A percentile compares a stretch with the other conserved stretches of the same genome.
Evolutionary conservation across 2,329 filamentous ascomycete genomes (phyloP).

Genomic region (Endothia cerciana): DNA sequence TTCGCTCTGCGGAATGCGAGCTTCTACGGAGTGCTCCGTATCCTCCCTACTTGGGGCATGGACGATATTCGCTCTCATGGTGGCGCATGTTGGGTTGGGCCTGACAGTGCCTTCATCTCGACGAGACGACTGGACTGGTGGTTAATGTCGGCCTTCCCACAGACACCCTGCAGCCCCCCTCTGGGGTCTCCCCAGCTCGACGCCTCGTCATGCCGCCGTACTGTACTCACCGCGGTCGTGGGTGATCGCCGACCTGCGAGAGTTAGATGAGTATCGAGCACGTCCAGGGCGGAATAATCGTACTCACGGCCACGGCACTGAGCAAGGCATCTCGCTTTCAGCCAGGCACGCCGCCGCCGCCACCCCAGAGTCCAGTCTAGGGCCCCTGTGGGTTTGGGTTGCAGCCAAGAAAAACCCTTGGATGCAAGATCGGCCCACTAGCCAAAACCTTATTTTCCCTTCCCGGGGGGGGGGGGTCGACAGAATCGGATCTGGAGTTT

Average conservation of each 20-base stretch:
- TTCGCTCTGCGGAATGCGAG: background rate
- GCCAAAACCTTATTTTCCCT: constrained; percentile 4
- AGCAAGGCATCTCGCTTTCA: too few relatives aligned
- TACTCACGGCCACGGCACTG: too few relatives aligned
- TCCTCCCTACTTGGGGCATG: constrained; percentile 2
- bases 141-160: background rate
- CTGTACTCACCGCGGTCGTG: too few relatives aligned
- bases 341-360: too few relatives aligned
- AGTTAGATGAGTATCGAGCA: too few relatives aligned
- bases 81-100: background rate
- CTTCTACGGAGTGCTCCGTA: background rate
- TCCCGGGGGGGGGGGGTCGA: constrained; percentile 1
- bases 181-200: too few relatives aligned
- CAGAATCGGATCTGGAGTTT: background rate
- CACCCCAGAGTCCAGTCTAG: background rate
- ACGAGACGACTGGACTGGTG: background rate
- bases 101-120: background rate
- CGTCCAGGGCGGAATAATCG: too few relatives aligned
- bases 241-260: too few relatives aligned
- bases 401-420: constrained; percentile 4
- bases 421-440: constrained; percentile 9
- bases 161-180: background rate
- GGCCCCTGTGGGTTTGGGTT: constrained; percentile 3
- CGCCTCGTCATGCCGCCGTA: too few relatives aligned
- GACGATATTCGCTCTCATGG: background rate